Conservation (phyloP, 2,329 filamentous ascomycete species). For the Sclerotinia minor region DNA sequence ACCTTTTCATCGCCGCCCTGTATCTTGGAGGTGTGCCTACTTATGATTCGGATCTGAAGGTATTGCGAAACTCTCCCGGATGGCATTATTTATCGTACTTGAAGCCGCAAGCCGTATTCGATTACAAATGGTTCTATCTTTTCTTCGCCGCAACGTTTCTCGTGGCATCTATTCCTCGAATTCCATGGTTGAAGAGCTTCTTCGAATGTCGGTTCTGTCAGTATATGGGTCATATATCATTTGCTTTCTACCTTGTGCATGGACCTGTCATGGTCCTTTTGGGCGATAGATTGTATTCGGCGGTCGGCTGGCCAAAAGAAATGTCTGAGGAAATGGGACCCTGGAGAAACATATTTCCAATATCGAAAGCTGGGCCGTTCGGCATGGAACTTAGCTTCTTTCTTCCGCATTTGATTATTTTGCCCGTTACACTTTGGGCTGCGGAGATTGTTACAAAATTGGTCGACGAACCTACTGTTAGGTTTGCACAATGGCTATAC, state of each 20-base stretch:
- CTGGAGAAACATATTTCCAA: conserved; percentile 58
- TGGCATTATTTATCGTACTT: conserved; percentile 48
- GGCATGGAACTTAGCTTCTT: conserved; percentile 63
- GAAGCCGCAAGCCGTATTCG: conserved; percentile 65
- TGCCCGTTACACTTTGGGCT: conserved; percentile 59
- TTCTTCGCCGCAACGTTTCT: conserved; percentile 60
- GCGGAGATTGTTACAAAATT: conserved; percentile 57
- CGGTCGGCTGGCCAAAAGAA: conserved; percentile 19
- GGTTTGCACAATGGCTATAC: conserved; percentile 58
- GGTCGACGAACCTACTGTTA: conserved; percentile 62
- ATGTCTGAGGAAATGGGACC: conserved; percentile 46
- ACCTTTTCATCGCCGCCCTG: conserved; percentile 53
- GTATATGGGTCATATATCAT: conserved; percentile 63
- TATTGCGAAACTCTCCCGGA: conserved; percentile 55
- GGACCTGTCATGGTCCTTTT: conserved; percentile 60
- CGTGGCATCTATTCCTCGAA: conserved; percentile 56
- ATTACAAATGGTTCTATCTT: conserved; percentile 68
- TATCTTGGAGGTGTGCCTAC: conserved; percentile 64
- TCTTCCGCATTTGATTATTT: conserved; percentile 57
- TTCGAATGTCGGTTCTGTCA: conserved; percentile 61
- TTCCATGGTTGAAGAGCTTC: conserved; percentile 57
- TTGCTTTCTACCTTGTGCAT: conserved; percentile 63
- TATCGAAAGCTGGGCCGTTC: conserved; percentile 57
- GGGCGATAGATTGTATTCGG: conserved; percentile 23
- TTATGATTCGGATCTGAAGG: conserved; percentile 49